Conservation (phyloP, 176 grass and related monocot genomes). For the Zoysia japonica region DNA sequence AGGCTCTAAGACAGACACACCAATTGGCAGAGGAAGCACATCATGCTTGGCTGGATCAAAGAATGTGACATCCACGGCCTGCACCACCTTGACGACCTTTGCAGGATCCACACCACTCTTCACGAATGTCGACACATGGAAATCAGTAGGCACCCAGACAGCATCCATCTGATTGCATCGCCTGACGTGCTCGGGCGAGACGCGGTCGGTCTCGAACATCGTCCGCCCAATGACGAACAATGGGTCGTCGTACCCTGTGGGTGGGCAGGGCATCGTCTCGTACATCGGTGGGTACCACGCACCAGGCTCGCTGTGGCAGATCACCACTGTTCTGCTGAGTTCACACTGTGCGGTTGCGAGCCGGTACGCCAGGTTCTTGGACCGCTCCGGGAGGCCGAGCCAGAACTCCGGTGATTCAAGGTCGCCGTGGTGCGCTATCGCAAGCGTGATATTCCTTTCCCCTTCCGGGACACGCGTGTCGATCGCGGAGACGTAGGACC, state of each 20-base stretch:
- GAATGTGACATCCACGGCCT: conserved; percentile 65
- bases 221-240: conserved; percentile 62
- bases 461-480: background rate
- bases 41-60: conserved; percentile 59
- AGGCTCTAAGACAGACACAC: conserved; percentile 35
- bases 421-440: conserved; percentile 63
- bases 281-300: conserved; percentile 71
- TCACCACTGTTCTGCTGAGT: conserved; percentile 44
- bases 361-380: conserved; percentile 48
- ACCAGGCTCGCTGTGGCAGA: conserved; percentile 79
- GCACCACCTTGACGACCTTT: conserved; percentile 66
- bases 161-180: conserved; percentile 75
- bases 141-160: conserved; percentile 68
- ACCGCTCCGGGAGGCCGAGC: conserved; percentile 58
- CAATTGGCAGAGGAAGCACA: conserved; percentile 32
- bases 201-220: conserved; percentile 74
- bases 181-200: conserved; percentile 57
- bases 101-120: conserved; percentile 55
- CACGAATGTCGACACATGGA: conserved; percentile 54
- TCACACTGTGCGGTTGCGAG: conserved; percentile 47
- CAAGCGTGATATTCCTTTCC: conserved; percentile 36
- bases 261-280: conserved; percentile 58
- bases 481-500: conserved; percentile 61
- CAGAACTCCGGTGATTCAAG: conserved; percentile 65
- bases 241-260: conserved; percentile 56